phyloP scores from a whole-genome alignment of 1,284 basidiomycete species.

The Irpex rosettiformis region DNA sequence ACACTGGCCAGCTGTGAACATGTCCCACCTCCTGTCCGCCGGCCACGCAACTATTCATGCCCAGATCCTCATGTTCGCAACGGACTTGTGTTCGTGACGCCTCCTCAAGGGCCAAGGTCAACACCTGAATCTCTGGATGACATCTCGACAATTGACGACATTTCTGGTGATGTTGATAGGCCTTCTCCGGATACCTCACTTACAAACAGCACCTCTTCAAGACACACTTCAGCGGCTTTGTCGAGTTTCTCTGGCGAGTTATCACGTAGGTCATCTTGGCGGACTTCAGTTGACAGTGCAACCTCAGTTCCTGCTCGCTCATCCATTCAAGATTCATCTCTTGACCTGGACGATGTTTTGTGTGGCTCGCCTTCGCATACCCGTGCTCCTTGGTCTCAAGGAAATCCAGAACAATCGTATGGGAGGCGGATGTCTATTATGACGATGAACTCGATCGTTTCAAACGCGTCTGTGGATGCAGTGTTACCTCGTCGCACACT shows the following conservation, averaged over 20 bases:
- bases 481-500: constrained; percentile 37
- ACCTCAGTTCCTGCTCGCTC: background rate
- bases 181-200: constrained; percentile 2
- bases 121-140: background rate
- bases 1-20: background rate
- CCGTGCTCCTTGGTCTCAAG: constrained; percentile 11
- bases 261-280: constrained; percentile 16
- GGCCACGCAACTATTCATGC: constrained; percentile 17
- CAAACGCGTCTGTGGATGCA: constrained; percentile 53
- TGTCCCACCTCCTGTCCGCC: constrained; percentile 12
- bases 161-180: background rate
- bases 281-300: constrained; percentile 3
- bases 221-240: constrained; percentile 11
- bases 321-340: background rate
- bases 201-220: constrained; percentile 6
- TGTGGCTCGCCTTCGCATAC: constrained; percentile 1
- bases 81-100: constrained; percentile 15
- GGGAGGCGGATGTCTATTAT: constrained; percentile 36
- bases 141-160: background rate
- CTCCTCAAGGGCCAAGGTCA: constrained; percentile 6
- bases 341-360: constrained; percentile 1
- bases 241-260: constrained; percentile 18
- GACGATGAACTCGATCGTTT: constrained; percentile 59
- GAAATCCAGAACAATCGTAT: background rate
- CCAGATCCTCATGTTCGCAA: constrained; percentile 16